These are phyloP conservation scores for Pichia heedii DNA, from an alignment of 805 yeast genomes.

Conservation along the genomic window DNA sequence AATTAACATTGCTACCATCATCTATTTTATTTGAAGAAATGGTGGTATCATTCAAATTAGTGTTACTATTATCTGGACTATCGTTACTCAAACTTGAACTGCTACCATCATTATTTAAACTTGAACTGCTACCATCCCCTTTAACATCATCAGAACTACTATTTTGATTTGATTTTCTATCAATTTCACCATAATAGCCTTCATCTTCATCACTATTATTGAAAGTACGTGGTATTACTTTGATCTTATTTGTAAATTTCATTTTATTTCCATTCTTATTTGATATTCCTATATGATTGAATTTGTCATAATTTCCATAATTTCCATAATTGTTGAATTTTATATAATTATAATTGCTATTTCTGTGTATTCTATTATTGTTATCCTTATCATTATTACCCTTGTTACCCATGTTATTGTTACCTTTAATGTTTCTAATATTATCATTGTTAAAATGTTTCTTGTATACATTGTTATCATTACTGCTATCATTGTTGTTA, in stretches of 20 bases:
- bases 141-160: neutral
- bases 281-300: no score
- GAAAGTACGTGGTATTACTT: neutral
- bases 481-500: conserved; percentile 13
- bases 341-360: neutral
- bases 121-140: neutral
- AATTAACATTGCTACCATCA: neutral
- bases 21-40: no score
- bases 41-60: neutral
- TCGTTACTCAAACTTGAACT: neutral
- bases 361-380: neutral
- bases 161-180: neutral
- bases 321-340: neutral
- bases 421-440: neutral
- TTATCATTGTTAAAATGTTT: neutral
- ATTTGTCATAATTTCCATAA: neutral
- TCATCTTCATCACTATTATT: neutral
- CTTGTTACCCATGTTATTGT: neutral
- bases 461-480: conserved; percentile 6
- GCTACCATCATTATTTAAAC: neutral
- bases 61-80: neutral
- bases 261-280: neutral
- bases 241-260: neutral
- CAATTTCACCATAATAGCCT: neutral
- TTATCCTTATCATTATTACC: neutral